Evolutionary conservation across 2,329 filamentous ascomycete genomes (phyloP).

Genomic region (Chalara sp.): DNA sequence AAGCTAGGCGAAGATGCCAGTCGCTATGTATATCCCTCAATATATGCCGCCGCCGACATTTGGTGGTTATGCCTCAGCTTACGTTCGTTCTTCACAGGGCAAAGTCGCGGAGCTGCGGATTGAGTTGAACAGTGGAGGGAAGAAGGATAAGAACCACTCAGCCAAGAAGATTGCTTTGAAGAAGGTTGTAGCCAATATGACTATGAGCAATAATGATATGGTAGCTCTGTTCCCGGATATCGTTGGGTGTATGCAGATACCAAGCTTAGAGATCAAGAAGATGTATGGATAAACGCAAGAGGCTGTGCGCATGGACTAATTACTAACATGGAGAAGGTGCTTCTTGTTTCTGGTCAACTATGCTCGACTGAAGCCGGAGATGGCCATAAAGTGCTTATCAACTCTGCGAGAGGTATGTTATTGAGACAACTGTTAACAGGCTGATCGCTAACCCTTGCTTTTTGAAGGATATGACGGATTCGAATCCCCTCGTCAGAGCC

Average conservation of each 20-base stretch:
- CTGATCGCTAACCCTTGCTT: not conserved
- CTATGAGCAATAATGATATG: conserved; percentile 99
- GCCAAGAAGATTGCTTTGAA: conserved; percentile 97
- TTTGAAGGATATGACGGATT: conserved; percentile 80
- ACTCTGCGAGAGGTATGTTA: conserved; percentile 67
- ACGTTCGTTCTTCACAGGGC: conserved; percentile 60
- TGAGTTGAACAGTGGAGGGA: conserved; percentile 87
- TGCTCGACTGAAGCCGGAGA: conserved; percentile 85
- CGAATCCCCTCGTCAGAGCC: conserved; percentile 85
- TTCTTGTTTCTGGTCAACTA: conserved; percentile 98
- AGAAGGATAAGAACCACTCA: conserved; percentile 96
- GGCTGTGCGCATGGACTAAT: too few species aligned
- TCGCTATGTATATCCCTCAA: conserved; percentile 26
- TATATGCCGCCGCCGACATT: conserved; percentile 20
- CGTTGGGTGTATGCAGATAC: conserved; percentile 90
- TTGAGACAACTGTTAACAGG: not conserved
- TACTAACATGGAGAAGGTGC: conserved; percentile 55
- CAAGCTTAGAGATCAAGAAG: conserved; percentile 97
- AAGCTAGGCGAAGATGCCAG: not conserved
- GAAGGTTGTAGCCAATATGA: conserved; percentile 99
- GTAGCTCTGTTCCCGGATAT: conserved; percentile 93
- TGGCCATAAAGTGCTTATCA: conserved; percentile 87
- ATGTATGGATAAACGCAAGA: conserved; percentile 55
- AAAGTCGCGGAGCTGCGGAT: conserved; percentile 96
- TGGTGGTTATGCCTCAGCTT: conserved; percentile 23